Evolutionary conservation across 345 rosid genomes (phyloP), one percentile per base, ranked within the genome.

Genomic region (Citrus hindsii): DNA sequence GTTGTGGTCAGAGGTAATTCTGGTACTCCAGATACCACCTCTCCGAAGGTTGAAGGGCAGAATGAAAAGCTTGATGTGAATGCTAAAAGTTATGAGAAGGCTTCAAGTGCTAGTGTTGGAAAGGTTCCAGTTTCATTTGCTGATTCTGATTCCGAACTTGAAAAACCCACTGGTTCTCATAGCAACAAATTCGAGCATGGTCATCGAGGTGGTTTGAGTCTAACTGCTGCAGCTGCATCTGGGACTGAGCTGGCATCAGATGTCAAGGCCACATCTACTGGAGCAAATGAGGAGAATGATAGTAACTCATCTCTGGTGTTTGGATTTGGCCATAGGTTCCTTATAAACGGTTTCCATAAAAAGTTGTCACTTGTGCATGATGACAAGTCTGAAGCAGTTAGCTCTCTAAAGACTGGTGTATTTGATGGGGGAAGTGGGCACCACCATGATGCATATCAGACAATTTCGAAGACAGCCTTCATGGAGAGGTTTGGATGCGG

Each of bases 261-360:
- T 25, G 71, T 70, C n/a, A 83, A 85, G 75, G 79, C 76, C 55
- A 68, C 59, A 71, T 77, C 83, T 32, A 30, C 19, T 53, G 89
- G 79, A 79, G 69, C 86, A 61, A 79, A 70, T 64, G 84, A 61
- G 33, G 88, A 83, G 53, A 82, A 77, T 68, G 86, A 75, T 77
- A 86, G 83, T 60, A 82, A 82, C 79, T 82, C 88, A 56, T 82
- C 92, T 8, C 81, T 85, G 63, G 81, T 85, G 67, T 88, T 90
- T 84, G 94, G 91, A 76, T 81, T 90, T 69, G 87, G 92, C 77
- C 94, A 89, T 56, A 88, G 88, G 85, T 75, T 93, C 76, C 86
- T 91, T 64, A 80, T 79, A 30, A 92, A 85, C 80, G 86, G 95
- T 77, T 91, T 92, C 77, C 84, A 82, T 42, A 86, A 84, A 83